These are phyloP conservation scores for Wickerhamiella hasegawae DNA, from an alignment of 805 yeast genomes.

Conservation along the genomic window DNA sequence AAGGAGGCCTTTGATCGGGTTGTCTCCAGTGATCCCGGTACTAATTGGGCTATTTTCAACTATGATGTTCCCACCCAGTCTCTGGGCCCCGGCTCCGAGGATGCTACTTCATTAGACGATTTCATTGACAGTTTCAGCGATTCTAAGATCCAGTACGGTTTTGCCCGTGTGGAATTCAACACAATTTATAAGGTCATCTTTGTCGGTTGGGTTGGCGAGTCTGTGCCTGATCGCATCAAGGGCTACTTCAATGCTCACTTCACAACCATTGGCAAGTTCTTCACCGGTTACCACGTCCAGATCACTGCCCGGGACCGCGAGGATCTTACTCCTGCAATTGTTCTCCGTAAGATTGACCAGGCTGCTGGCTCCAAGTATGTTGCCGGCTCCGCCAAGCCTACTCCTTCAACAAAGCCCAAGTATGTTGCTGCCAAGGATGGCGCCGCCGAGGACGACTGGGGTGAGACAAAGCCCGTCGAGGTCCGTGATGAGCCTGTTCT, in stretches of 20 bases:
- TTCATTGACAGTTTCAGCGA: constrained; percentile 74
- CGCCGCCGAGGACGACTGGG: constrained; percentile 52
- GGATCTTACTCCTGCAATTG: constrained; percentile 67
- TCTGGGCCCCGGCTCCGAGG: constrained; percentile 28
- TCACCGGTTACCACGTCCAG: constrained; percentile 78
- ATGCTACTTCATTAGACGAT: constrained; percentile 55
- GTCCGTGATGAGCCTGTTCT: constrained; percentile 14
- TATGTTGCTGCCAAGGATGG: constrained; percentile 22
- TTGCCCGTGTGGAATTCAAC: constrained; percentile 74
- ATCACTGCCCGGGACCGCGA: constrained; percentile 90
- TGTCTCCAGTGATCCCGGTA: constrained; percentile 56
- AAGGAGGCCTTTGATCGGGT: constrained; percentile 63
- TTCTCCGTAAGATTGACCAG: constrained; percentile 59
- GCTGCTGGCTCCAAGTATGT: constrained; percentile 94
- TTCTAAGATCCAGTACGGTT: constrained; percentile 78
- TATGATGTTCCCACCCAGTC: constrained; percentile 41
- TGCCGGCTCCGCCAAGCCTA: constrained; percentile 19
- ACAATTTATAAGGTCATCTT: constrained; percentile 77
- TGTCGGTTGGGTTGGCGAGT: constrained; percentile 89
- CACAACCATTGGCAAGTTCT: constrained; percentile 24
- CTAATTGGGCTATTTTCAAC: constrained; percentile 66
- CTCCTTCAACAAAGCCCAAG: constrained; percentile 18
- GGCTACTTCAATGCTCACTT: constrained; percentile 29
- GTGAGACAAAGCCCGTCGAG: constrained; percentile 29
- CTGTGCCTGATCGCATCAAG: constrained; percentile 47